Evolutionary conservation across 768 basidiomycete genomes (phyloP).

Genomic region (Tubosaeta sp.): DNA sequence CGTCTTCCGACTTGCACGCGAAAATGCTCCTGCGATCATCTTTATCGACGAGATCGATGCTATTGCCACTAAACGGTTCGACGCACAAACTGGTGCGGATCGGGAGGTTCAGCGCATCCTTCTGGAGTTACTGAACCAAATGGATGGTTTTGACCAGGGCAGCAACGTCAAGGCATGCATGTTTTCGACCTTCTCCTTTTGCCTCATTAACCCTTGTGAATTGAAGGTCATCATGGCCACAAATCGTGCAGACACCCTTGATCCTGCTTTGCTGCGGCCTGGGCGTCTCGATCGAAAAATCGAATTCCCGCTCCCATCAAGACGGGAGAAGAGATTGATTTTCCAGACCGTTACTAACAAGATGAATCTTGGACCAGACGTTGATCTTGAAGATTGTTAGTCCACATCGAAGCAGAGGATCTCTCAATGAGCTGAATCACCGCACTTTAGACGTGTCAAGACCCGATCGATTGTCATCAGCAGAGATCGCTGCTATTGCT

Average conservation of each 20-base stretch:
- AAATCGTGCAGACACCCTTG: slow-evolving; percentile 96
- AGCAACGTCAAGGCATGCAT: slow-evolving; percentile 88
- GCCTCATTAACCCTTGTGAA: neutral
- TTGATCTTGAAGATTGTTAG: slow-evolving; percentile 97
- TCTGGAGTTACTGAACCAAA: slow-evolving; percentile 94
- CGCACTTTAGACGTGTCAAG: slow-evolving; percentile 78
- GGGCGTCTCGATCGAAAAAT: slow-evolving; percentile 98
- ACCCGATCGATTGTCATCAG: slow-evolving; percentile 92
- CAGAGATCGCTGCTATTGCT: slow-evolving; percentile 92
- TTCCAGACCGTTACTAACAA: slow-evolving; percentile 97
- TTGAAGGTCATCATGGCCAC: slow-evolving; percentile 98
- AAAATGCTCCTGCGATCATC: slow-evolving; percentile 96
- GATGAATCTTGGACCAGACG: slow-evolving; percentile 98
- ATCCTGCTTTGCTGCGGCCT: slow-evolving; percentile 94
- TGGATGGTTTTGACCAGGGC: slow-evolving; percentile 99
- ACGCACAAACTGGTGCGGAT: slow-evolving; percentile 98
- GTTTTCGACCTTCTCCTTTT: neutral
- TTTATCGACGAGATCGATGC: slow-evolving; percentile 99
- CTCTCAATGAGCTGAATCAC: slow-evolving; percentile 12
- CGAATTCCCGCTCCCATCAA: slow-evolving; percentile 92
- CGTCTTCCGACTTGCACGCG: slow-evolving; percentile 95
- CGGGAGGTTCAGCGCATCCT: slow-evolving; percentile 98
- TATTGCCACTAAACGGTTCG: slow-evolving; percentile 99
- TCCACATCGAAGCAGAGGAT: slow-evolving; percentile 8
- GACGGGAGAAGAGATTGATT: slow-evolving; percentile 92